phyloP scores from a whole-genome alignment of 139 green algal genomes.

The Coelastrella sp. region DNA sequence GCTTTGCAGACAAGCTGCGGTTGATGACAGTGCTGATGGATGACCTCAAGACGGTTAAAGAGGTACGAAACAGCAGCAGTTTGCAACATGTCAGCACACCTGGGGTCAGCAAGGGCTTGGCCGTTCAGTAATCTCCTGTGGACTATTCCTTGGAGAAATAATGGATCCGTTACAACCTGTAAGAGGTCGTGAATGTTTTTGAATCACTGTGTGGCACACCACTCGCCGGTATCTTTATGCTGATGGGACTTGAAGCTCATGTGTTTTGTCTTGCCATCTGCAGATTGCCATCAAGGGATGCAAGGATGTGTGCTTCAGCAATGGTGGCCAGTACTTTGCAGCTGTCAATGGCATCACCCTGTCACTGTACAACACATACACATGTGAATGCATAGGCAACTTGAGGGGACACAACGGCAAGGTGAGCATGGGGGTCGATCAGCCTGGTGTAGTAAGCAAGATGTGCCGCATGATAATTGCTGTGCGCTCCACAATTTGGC shows the following conservation, averaged over 20 bases:
- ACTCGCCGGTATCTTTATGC: too few species aligned
- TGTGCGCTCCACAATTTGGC: too few species aligned
- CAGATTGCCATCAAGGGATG: constrained; percentile 85
- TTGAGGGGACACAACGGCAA: constrained; percentile 89
- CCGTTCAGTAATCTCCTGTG: too few species aligned
- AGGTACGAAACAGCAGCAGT: constrained; percentile 50
- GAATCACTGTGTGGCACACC: too few species aligned
- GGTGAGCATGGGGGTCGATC: constrained; percentile 45
- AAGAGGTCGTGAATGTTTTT: too few species aligned
- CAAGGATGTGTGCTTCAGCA: constrained; percentile 74
- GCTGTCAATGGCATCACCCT: constrained; percentile 90
- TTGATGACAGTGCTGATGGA: constrained; percentile 92
- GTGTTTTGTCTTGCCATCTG: too few species aligned
- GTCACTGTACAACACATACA: constrained; percentile 93
- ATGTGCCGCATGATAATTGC: neutral
- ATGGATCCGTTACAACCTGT: too few species aligned
- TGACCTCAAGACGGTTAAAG: constrained; percentile 76
- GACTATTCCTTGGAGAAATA: too few species aligned
- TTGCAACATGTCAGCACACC: neutral
- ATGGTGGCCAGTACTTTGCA: constrained; percentile 92
- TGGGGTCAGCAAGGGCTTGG: neutral
- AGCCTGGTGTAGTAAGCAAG: neutral
- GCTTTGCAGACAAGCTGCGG: constrained; percentile 94
- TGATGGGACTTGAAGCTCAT: too few species aligned
- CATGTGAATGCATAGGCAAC: constrained; percentile 87